phyloP scores from a whole-genome alignment of 257 asterid genomes.

The Handroanthus guayacan region DNA sequence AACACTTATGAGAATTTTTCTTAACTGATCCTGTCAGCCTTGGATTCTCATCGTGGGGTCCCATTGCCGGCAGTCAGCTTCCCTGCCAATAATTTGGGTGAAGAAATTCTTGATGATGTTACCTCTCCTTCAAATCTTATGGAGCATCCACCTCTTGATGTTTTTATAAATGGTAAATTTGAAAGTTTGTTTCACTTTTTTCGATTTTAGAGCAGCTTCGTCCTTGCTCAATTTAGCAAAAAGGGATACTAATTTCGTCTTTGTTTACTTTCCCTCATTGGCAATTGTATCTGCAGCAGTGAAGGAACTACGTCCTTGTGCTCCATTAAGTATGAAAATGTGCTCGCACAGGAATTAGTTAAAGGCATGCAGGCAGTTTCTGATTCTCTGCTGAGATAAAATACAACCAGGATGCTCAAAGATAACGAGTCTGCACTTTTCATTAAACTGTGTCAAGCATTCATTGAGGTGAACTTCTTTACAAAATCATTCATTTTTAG shows the following conservation, averaged over 20 bases:
- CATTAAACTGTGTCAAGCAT: conserved; percentile 76
- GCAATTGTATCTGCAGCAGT: conserved; percentile 95
- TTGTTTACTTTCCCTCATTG: conserved; percentile 5
- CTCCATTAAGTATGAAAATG: conserved; percentile 81
- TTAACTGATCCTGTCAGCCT: conserved; percentile 68
- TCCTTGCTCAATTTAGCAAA: background rate
- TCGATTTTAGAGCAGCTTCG: background rate
- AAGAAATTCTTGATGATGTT: conserved; percentile 79
- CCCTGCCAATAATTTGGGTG: conserved; percentile 75
- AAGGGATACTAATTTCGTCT: background rate
- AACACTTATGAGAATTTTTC: conserved; percentile 37
- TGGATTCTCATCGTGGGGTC: conserved; percentile 89
- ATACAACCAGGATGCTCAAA: conserved; percentile 75
- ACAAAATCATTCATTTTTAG: conserved; percentile 2
- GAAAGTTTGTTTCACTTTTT: background rate
- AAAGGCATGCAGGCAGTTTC: conserved; percentile 75
- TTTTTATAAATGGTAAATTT: conserved; percentile 76
- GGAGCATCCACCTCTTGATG: conserved; percentile 99
- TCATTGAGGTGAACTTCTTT: conserved; percentile 58
- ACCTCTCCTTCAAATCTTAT: conserved; percentile 88
- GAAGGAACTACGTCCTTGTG: conserved; percentile 97
- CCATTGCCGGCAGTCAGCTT: conserved; percentile 93
- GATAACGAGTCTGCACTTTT: conserved; percentile 74
- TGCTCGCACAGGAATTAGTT: conserved; percentile 57
- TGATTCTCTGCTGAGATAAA: conserved; percentile 82